Percentiles rank a stretch among this genome's conserved stretches.
These are phyloP conservation scores for Alternaria atra DNA, from an alignment of 2,329 filamentous ascomycete genomes.

Conservation along the genomic window DNA sequence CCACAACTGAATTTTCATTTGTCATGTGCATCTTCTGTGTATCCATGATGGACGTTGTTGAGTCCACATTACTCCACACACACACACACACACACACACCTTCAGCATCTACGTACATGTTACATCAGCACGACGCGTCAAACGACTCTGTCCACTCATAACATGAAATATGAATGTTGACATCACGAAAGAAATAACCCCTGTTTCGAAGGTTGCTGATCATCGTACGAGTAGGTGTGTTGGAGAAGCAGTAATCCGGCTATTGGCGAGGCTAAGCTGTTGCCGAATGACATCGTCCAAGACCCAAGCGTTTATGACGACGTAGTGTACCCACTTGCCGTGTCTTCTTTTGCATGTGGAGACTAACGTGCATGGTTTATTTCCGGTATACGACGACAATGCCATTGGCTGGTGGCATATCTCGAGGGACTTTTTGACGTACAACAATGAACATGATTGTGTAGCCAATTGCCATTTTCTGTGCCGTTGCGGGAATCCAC, in stretches of 20 bases:
- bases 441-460: neutral
- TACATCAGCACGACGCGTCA: neutral
- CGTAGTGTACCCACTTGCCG: neutral
- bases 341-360: neutral
- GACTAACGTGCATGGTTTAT: neutral
- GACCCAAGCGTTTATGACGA: constrained; percentile 2
- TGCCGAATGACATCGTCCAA: constrained; percentile 16
- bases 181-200: neutral
- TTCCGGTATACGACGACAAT: neutral
- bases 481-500: neutral
- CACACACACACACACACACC: neutral
- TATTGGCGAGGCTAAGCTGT: constrained; percentile 6
- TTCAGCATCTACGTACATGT: neutral
- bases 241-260: neutral
- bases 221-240: constrained; percentile 1
- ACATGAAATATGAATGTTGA: neutral
- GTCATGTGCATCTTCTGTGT: neutral
- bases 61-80: neutral
- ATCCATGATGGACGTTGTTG: neutral
- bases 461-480: neutral
- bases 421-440: neutral
- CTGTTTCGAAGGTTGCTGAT: constrained; percentile 1
- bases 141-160: neutral
- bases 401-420: neutral
- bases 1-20: neutral